These are phyloP conservation scores for Aspergillus bombycis DNA, from an alignment of 2,329 filamentous ascomycete species.

Conservation along the genomic window DNA sequence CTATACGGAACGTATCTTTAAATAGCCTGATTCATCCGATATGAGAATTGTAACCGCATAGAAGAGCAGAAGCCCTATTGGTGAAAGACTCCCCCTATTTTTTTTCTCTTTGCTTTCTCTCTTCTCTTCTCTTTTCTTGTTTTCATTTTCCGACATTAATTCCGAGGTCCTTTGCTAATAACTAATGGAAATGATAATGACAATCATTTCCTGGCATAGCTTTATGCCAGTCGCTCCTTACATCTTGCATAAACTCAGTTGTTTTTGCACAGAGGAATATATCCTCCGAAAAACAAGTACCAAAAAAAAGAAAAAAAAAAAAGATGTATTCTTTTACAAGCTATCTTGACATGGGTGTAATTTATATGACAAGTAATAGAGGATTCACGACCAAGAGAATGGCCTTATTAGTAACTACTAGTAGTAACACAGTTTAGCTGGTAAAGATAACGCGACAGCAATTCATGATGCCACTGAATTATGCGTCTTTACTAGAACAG, in stretches of 20 bases:
- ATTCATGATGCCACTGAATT: too few species aligned
- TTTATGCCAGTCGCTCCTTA: neutral
- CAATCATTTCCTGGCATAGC: neutral
- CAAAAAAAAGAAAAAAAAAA: too few species aligned
- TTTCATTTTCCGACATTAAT: neutral
- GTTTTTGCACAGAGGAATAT: neutral
- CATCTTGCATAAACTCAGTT: neutral
- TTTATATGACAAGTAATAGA: too few species aligned
- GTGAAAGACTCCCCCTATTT: neutral
- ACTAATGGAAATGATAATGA: neutral
- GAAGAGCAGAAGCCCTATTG: too few species aligned
- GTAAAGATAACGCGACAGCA: too few species aligned
- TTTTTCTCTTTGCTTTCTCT: neutral
- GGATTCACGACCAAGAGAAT: too few species aligned
- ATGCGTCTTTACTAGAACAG: too few species aligned
- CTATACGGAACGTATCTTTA: neutral
- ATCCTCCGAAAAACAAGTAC: neutral
- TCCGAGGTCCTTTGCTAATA: neutral
- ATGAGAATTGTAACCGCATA: neutral
- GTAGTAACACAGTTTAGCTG: too few species aligned
- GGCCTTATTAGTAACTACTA: too few species aligned
- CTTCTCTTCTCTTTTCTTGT: too few species aligned
- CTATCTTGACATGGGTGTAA: too few species aligned
- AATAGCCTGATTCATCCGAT: neutral
- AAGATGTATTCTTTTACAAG: too few species aligned